Evolutionary conservation across 1,284 basidiomycete species (phyloP).

Genomic region (Singerocomus inundabilis): DNA sequence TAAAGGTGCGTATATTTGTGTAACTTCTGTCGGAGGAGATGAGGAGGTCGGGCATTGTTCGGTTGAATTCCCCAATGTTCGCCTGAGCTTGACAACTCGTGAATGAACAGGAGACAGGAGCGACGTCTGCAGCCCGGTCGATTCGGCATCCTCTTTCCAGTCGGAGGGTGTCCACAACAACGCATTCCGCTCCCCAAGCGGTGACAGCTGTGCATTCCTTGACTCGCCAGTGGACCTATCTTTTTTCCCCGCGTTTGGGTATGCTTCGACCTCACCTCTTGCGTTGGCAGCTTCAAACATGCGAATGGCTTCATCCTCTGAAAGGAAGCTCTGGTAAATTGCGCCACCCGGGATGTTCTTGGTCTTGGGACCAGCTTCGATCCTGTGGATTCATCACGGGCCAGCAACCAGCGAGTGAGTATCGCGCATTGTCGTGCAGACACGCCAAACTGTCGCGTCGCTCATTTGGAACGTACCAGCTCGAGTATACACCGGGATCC

Average conservation of each 20-base stretch:
- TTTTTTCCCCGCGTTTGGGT: slow-evolving; percentile 4
- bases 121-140: background rate
- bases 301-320: slow-evolving; percentile 41
- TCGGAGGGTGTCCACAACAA: slow-evolving; percentile 17
- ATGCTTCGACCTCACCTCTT: slow-evolving; percentile 24
- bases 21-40: slow-evolving; percentile 28
- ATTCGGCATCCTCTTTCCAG: slow-evolving; percentile 1
- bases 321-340: slow-evolving; percentile 42
- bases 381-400: slow-evolving; percentile 34
- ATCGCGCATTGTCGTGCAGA: slow-evolving; percentile 2
- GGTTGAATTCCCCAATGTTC: slow-evolving; percentile 11
- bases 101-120: slow-evolving; percentile 3
- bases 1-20: slow-evolving; percentile 17
- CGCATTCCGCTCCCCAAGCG: slow-evolving; percentile 11
- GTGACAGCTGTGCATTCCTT: slow-evolving; percentile 12
- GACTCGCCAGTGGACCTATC: background rate
- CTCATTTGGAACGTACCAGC: slow-evolving; percentile 40
- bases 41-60: slow-evolving; percentile 14
- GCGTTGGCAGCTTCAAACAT: slow-evolving; percentile 38
- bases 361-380: slow-evolving; percentile 42
- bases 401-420: slow-evolving; percentile 2
- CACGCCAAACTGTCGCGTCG: slow-evolving; percentile 12
- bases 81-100: slow-evolving; percentile 8
- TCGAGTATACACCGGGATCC: slow-evolving; percentile 44
- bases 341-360: slow-evolving; percentile 42